A percentile compares a stretch with the other conserved stretches of the same genome.
These are phyloP conservation scores for Handroanthus guayacan DNA, from an alignment of 257 asterid species.

Conservation along the genomic window DNA sequence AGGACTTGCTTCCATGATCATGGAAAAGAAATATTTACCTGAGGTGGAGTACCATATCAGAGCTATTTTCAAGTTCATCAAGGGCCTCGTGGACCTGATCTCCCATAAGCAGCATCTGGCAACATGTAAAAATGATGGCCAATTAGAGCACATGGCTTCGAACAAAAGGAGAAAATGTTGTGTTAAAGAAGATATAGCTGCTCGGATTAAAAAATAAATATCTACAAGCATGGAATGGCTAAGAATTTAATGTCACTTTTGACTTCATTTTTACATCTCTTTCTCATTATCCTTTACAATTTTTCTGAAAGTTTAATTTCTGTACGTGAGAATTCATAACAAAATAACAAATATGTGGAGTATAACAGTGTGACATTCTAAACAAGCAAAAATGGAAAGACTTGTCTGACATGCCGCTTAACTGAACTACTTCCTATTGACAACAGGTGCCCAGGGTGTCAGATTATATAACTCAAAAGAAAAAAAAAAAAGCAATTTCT, in stretches of 20 bases:
- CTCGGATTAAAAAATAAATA: neutral
- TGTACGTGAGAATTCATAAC: neutral
- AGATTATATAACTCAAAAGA: neutral
- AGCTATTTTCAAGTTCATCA: constrained; percentile 60
- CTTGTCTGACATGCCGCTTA: neutral
- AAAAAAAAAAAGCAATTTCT: no score
- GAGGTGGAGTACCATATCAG: constrained; percentile 56
- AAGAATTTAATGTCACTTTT: neutral
- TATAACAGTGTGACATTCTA: constrained; percentile 23
- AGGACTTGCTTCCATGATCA: constrained; percentile 21
- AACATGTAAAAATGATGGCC: constrained; percentile 29
- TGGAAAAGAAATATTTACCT: constrained; percentile 55
- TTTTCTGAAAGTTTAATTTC: constrained; percentile 6
- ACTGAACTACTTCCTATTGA: neutral
- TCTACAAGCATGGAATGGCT: neutral
- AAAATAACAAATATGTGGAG: neutral
- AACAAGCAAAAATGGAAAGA: neutral
- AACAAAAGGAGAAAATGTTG: neutral
- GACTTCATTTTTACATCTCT: constrained; percentile 3
- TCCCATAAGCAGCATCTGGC: constrained; percentile 84
- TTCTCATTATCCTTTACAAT: neutral
- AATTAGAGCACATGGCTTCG: constrained; percentile 31
- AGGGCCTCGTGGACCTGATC: constrained; percentile 86
- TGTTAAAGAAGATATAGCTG: constrained; percentile 6
- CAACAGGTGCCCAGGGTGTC: neutral